Base-by-base conservation (phyloP, 1,284 basidiomycete species). In the Melampsora occidentalis region DNA sequence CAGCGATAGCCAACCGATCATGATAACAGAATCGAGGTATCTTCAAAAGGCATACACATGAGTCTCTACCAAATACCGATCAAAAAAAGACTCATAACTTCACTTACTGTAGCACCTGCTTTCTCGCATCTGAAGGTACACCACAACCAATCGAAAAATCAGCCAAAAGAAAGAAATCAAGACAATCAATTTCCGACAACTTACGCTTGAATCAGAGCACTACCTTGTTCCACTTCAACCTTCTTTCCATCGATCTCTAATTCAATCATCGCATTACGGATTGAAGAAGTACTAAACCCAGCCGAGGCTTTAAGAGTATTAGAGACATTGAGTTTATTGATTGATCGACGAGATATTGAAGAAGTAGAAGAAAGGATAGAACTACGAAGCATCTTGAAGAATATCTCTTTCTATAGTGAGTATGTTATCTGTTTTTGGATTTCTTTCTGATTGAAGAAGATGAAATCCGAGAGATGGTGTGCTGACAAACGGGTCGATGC, bases 1-100 rank as follows among this genome's bases (percentile, higher is more conserved):
- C 94, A 79, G 94, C 94, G 81, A 97, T 94, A 51, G 93, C 93
- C 57, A 97, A 87, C 81, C 93, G 87, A 83, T 96, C 94, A 86
- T 95, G 93, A 84, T 95, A 96, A 83, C 93, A 96, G 84, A 95
- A 95, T 80, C 93, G 81, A 1, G 84, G 84, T 57, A 84, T 82
- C 80, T 82, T 79, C 51, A 79, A 79, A 5, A 81, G 81, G 77
- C 80, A 80, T 69, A 57, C 14, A 2, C 33, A 76, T 62, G 28
- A 25, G 33, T 48, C n/a, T 61, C 20, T 53, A 18, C 28, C 31
- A 49, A n/a, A 20, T 12, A 39, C 16, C 39, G 12, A 22, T 18
- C 35, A 53, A 14, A 39, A n/a, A n/a, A 25, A 16, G 33, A 73
- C 25, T 35, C n/a, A 72, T 20, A 20, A 49, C 14, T 42, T 14